Evolutionary conservation across 2,329 filamentous ascomycete species (phyloP), one percentile per base, ranked within the genome.

Genomic region (Alternaria solani): DNA sequence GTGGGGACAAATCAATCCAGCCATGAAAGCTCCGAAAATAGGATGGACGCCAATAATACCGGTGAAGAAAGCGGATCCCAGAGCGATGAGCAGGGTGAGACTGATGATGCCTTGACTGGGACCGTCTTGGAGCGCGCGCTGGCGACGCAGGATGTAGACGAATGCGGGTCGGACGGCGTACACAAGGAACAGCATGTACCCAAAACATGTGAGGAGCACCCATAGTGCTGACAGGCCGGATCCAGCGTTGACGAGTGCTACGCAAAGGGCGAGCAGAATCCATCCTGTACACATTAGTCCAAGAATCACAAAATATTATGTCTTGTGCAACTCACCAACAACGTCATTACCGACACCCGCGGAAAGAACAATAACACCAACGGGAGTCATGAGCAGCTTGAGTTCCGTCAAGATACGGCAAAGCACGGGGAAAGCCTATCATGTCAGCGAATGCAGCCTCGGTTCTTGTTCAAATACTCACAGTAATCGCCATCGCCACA

Each of bases 311-410:
- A 20, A 44, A 23, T 14, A 12, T 42, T 26, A 26, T 28, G 0
- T 25, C 3, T 18, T 34, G 23, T 9, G 18, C 11, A 47, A 69
- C 75, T 62, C 28, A 76, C 75, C 92, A 4, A 91, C 88, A 16
- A 95, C 93, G 73, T 98, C 94, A 75, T 98, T 97, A 1, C 92
- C 93, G 14, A 97, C 93, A 52, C 94, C 94, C 6, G 94, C 94
- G 3, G 94, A 93, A 8, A 97, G 84, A 2, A 94, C 91, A 38
- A 96, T 96, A 36, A 97, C 87, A 72, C 94, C 94, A 5, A 97
- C 94, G 0, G 90, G 87, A 2, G 93, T 95, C 55, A 86, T 82
- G 5, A 98, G 88, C 51, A 98, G 83, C 70, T 97, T 95, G 54
- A 98, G 83, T 78, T 97, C 94, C 0, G 93, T 94, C 66, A 98